phyloP scores from a whole-genome alignment of 768 basidiomycete genomes.

The Tulasnella sp. region DNA sequence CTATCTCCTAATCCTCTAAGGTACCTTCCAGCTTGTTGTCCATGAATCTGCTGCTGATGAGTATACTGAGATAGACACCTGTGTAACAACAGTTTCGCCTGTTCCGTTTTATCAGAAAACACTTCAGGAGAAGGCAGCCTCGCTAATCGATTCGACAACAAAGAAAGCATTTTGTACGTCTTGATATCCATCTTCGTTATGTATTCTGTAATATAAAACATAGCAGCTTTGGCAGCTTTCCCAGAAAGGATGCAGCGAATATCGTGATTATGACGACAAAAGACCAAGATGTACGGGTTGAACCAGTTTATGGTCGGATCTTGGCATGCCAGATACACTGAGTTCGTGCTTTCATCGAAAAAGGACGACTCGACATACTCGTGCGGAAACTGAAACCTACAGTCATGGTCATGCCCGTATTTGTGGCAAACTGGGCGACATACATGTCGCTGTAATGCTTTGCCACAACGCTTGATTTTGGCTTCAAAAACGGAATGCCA shows the following conservation, averaged over 20 bases:
- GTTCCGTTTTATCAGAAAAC: too few relatives aligned
- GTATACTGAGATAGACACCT: constrained; percentile 27
- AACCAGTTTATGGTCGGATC: constrained; percentile 27
- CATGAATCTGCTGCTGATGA: constrained; percentile 27
- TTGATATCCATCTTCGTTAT: constrained; percentile 28
- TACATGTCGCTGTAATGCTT: constrained; percentile 21
- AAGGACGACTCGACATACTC: constrained; percentile 23
- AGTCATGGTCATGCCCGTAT: constrained; percentile 23
- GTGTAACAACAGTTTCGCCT: constrained; percentile 25
- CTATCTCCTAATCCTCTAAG: constrained; percentile 23
- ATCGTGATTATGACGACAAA: constrained; percentile 29
- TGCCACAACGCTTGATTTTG: constrained; percentile 22
- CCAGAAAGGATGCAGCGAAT: constrained; percentile 31
- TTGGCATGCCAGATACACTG: constrained; percentile 24
- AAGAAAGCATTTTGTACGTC: constrained; percentile 24
- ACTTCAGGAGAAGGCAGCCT: too few relatives aligned
- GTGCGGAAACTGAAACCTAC: constrained; percentile 29
- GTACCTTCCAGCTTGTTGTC: constrained; percentile 28
- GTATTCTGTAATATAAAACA: constrained; percentile 30
- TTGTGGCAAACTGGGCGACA: constrained; percentile 25
- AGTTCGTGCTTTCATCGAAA: constrained; percentile 27
- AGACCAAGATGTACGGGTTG: constrained; percentile 28
- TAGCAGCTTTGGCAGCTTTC: constrained; percentile 27
- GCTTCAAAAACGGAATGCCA: constrained; percentile 16
- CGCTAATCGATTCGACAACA: constrained; percentile 24